Conservation (phyloP, 306 rosid species). For the Crotalaria pallida region DNA sequence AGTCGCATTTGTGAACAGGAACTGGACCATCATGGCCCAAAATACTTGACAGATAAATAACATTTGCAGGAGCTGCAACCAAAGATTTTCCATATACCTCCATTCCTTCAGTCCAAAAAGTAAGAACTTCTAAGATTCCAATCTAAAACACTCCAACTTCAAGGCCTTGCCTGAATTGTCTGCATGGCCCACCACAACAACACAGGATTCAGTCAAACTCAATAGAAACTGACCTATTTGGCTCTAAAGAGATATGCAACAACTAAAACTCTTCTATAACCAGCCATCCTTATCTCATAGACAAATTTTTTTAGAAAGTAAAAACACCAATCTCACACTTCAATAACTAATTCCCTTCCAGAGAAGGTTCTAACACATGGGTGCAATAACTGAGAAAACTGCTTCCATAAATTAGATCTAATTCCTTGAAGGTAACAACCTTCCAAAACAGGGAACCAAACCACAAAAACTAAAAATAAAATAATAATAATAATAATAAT, state of each 20-base stretch:
- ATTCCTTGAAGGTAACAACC: not conserved
- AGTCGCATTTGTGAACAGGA: slow-evolving; percentile 83
- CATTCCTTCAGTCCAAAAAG: slow-evolving; percentile 49
- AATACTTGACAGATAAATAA: slow-evolving; percentile 90
- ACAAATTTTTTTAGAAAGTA: slow-evolving; percentile 15
- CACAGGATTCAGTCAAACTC: slow-evolving; percentile 41
- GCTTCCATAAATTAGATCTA: slow-evolving; percentile 11
- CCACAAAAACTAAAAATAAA: too few relatives aligned
- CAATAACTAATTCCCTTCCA: slow-evolving; percentile 5
- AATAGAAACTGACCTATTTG: slow-evolving; percentile 26
- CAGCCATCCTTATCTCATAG: not conserved
- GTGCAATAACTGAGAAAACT: slow-evolving; percentile 10
- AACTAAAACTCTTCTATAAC: not conserved
- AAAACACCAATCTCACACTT: slow-evolving; percentile 5
- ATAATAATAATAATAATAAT: too few relatives aligned
- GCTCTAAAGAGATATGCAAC: slow-evolving; percentile 10
- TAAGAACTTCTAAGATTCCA: slow-evolving; percentile 43
- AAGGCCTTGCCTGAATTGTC: slow-evolving; percentile 45
- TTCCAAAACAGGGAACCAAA: too few relatives aligned
- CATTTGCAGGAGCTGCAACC: slow-evolving; percentile 81
- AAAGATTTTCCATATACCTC: slow-evolving; percentile 79
- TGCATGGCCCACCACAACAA: slow-evolving; percentile 71
- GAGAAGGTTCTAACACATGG: not conserved
- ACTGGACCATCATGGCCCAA: slow-evolving; percentile 73
- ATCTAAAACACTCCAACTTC: slow-evolving; percentile 33